Evolutionary conservation across 805 yeast genomes (phyloP).

Genomic region (Ogataea sp.): DNA sequence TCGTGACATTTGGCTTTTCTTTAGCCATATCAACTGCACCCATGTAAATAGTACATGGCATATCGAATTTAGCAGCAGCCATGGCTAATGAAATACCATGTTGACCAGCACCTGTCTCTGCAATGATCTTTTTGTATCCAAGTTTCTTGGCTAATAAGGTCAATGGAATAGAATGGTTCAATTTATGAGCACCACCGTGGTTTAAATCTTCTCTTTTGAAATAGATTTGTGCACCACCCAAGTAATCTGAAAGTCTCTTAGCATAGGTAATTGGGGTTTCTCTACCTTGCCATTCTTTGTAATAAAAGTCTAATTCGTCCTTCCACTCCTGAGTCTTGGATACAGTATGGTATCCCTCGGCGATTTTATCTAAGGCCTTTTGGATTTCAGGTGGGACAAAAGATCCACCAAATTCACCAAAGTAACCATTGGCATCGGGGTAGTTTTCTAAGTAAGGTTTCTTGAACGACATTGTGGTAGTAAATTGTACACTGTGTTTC

Average conservation of each 20-base stretch:
- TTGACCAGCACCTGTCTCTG: slow-evolving; percentile 45
- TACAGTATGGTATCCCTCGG: slow-evolving; percentile 2
- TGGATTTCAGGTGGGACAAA: slow-evolving; percentile 7
- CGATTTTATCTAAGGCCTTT: slow-evolving; percentile 2
- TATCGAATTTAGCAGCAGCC: slow-evolving; percentile 32
- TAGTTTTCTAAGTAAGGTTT: slow-evolving; percentile 7
- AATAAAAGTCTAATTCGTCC: slow-evolving; percentile 3
- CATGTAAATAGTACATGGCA: slow-evolving; percentile 7
- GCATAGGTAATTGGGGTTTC: slow-evolving; percentile 8
- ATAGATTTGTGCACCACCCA: slow-evolving; percentile 97
- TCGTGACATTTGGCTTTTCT: slow-evolving; percentile 7
- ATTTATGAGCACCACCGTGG: slow-evolving; percentile 41
- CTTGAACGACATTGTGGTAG: slow-evolving; percentile 2
- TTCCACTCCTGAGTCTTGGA: slow-evolving; percentile 4
- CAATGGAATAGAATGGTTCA: slow-evolving; percentile 40
- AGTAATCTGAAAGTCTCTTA: slow-evolving; percentile 32
- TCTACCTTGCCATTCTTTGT: slow-evolving; percentile 7
- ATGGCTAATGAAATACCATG: slow-evolving; percentile 48
- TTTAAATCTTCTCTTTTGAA: slow-evolving; percentile 90
- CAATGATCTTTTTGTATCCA: slow-evolving; percentile 36
- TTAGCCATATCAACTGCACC: slow-evolving; percentile 8
- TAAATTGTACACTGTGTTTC: background rate
- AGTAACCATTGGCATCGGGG: slow-evolving; percentile 7
- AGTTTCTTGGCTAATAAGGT: slow-evolving; percentile 33
- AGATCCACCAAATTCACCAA: slow-evolving; percentile 8